phyloP scores from a whole-genome alignment of 2,329 filamentous ascomycete genomes.

The Neospermospora avenae region DNA sequence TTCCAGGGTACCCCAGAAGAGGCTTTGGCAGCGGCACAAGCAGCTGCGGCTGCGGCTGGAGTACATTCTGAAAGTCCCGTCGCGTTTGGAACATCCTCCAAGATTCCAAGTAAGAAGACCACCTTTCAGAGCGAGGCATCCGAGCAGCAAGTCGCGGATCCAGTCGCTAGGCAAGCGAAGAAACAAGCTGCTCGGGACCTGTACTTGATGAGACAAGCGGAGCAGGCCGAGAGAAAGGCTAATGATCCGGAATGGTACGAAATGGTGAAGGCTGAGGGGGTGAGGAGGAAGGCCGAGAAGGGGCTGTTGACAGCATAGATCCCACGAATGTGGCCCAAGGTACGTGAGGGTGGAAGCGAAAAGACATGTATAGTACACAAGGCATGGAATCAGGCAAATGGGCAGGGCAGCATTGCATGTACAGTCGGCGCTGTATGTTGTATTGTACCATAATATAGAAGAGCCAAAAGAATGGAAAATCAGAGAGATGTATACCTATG shows the following conservation, averaged over 20 bases:
- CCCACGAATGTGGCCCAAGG: not conserved
- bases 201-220: not conserved
- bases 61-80: too few relatives aligned
- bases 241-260: slow-evolving; percentile 3
- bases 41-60: too few relatives aligned
- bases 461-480: not conserved
- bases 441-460: not conserved
- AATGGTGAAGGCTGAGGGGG: not conserved
- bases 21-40: too few relatives aligned
- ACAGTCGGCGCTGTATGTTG: not conserved
- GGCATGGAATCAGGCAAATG: too few relatives aligned
- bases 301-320: not conserved
- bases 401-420: not conserved
- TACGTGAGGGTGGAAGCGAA: not conserved
- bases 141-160: not conserved
- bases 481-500: not conserved
- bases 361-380: not conserved
- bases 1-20: too few relatives aligned
- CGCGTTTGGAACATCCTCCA: too few relatives aligned
- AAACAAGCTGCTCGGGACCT: not conserved
- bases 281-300: not conserved
- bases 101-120: too few relatives aligned
- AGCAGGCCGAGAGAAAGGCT: not conserved
- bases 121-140: too few relatives aligned
- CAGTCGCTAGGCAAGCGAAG: not conserved